Percentiles rank a stretch among this genome's conserved stretches.
These are phyloP conservation scores for Pythium scleroteichum DNA, from an alignment of 352 stramenopile genomes.

Conservation along the genomic window DNA sequence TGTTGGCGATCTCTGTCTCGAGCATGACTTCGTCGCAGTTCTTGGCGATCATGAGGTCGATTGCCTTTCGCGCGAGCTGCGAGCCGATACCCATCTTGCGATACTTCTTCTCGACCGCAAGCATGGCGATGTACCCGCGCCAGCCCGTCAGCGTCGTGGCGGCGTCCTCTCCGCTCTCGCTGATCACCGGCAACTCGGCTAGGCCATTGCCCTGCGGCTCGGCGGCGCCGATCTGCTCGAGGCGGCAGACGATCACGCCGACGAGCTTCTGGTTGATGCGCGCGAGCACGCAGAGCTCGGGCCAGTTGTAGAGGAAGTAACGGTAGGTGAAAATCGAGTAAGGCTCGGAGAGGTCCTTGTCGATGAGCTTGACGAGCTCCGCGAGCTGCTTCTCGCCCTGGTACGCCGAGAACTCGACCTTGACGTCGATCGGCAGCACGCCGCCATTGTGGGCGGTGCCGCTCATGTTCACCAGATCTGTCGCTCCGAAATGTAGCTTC, in stretches of 20 bases:
- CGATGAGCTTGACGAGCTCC: conserved; percentile 92
- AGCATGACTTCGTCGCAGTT: conserved; percentile 90
- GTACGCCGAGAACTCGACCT: conserved; percentile 70
- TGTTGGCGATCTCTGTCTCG: conserved; percentile 94
- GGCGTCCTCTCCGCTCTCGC: conserved; percentile 26
- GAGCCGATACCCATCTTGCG: conserved; percentile 91
- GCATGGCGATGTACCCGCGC: conserved; percentile 95
- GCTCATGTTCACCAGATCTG: conserved; percentile 8
- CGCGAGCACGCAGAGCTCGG: conserved; percentile 89
- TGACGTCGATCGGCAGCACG: conserved; percentile 23
- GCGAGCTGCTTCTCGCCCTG: conserved; percentile 88
- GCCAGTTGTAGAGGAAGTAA: conserved; percentile 97
- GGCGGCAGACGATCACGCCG: conserved; percentile 92
- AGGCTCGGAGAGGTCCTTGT: conserved; percentile 94
- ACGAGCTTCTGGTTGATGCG: conserved; percentile 86
- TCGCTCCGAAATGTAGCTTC: background rate
- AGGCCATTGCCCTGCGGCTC: conserved; percentile 30
- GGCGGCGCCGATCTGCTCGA: conserved; percentile 74
- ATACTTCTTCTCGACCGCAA: conserved; percentile 91
- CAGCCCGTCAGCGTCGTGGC: conserved; percentile 38
- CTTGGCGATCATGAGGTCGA: conserved; percentile 85
- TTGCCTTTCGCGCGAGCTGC: conserved; percentile 81
- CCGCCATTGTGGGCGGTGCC: conserved; percentile 7
- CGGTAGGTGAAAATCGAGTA: conserved; percentile 97
- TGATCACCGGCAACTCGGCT: background rate